These are phyloP conservation scores for Xylaria sp. DNA, from an alignment of 2,329 filamentous ascomycete genomes.

Conservation along the genomic window DNA sequence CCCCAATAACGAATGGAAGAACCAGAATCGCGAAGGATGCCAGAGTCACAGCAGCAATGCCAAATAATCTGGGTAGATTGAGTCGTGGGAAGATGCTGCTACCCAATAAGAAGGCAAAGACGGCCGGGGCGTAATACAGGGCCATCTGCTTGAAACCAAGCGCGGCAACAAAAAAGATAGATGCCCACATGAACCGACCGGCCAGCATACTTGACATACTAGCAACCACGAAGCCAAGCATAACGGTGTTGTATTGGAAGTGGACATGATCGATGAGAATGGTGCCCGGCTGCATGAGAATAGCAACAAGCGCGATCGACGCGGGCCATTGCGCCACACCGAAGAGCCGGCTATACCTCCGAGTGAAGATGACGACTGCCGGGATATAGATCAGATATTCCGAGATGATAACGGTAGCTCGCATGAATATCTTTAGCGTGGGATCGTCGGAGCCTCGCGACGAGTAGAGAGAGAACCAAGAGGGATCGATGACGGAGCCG, in stretches of 20 bases:
- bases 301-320: conserved; percentile 85
- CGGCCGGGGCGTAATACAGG: conserved; percentile 91
- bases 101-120: conserved; percentile 92
- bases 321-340: conserved; percentile 84
- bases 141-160: conserved; percentile 99
- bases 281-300: conserved; percentile 90
- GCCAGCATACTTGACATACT: conserved; percentile 90
- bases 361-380: conserved; percentile 84
- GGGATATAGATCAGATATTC: conserved; percentile 93
- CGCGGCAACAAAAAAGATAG: conserved; percentile 91
- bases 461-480: conserved; percentile 87
- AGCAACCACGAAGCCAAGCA: conserved; percentile 90
- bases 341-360: conserved; percentile 80
- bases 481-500: conserved; percentile 79
- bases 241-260: conserved; percentile 99
- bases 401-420: conserved; percentile 87
- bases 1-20: conserved; percentile 78
- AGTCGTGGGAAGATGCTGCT: conserved; percentile 82
- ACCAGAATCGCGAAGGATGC: conserved; percentile 80
- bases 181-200: conserved; percentile 85
- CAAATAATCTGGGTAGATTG: conserved; percentile 74
- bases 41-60: conserved; percentile 78
- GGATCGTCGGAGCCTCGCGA: conserved; percentile 86
- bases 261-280: conserved; percentile 86
- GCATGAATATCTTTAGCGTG: conserved; percentile 92